phyloP scores from a whole-genome alignment of 169 alveolate species.

The Babesia bovis region DNA sequence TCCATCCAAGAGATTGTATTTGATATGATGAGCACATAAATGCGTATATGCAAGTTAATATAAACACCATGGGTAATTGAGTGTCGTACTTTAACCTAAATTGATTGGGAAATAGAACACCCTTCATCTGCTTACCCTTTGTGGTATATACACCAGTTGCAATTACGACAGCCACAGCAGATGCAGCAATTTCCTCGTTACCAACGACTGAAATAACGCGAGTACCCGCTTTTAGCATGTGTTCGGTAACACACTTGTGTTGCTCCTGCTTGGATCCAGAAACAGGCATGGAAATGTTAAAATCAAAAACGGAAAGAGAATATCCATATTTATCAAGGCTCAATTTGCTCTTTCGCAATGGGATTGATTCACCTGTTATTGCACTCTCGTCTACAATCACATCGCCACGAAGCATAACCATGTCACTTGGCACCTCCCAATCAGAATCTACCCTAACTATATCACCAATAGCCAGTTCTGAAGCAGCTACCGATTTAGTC shows the following conservation, averaged over 20 bases:
- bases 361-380: constrained; percentile 87
- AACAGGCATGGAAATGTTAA: constrained; percentile 75
- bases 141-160: constrained; percentile 89
- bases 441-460: constrained; percentile 70
- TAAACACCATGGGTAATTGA: constrained; percentile 76
- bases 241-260: constrained; percentile 31
- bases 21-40: constrained; percentile 74
- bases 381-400: constrained; percentile 85
- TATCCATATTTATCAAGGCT: constrained; percentile 44
- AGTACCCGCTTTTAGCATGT: constrained; percentile 77
- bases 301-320: constrained; percentile 62
- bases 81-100: constrained; percentile 78
- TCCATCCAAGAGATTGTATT: constrained; percentile 77
- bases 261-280: constrained; percentile 81
- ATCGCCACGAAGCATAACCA: constrained; percentile 80
- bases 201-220: constrained; percentile 71
- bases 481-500: constrained; percentile 69
- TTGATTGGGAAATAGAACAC: constrained; percentile 90
- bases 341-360: constrained; percentile 80
- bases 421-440: constrained; percentile 84
- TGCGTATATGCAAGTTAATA: constrained; percentile 68
- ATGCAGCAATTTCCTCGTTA: constrained; percentile 64
- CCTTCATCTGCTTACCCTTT: constrained; percentile 91
- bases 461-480: constrained; percentile 80
- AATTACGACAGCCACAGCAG: constrained; percentile 85